Conservation (phyloP, 2,329 filamentous ascomycete genomes). For the Capronia coronata region DNA sequence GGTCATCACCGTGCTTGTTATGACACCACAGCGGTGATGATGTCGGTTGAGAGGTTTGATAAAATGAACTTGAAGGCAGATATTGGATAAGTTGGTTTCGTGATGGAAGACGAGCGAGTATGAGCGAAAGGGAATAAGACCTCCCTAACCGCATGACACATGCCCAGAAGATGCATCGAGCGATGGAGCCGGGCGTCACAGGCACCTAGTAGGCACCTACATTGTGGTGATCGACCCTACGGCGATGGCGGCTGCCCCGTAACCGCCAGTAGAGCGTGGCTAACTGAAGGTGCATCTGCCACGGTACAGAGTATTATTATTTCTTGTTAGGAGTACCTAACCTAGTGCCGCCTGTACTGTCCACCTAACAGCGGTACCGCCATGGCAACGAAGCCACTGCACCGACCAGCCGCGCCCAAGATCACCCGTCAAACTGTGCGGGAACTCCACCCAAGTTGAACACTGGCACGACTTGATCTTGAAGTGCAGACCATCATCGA, state of each 20-base stretch:
- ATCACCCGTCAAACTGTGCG: background rate
- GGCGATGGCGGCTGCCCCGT: background rate
- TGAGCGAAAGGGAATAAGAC: background rate
- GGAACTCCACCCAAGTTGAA: too few relatives aligned
- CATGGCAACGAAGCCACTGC: background rate
- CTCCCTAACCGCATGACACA: background rate
- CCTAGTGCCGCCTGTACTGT: too few relatives aligned
- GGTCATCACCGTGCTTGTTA: background rate
- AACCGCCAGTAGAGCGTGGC: too few relatives aligned
- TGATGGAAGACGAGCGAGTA: background rate
- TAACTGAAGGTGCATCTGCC: too few relatives aligned
- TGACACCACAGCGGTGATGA: constrained; percentile 1
- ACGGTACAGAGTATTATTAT: too few relatives aligned
- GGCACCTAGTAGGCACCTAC: background rate
- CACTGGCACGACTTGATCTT: too few relatives aligned
- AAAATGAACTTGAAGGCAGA: constrained; percentile 1
- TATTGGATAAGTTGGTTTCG: background rate
- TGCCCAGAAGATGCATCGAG: background rate
- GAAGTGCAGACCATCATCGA: too few relatives aligned
- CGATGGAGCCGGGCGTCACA: background rate
- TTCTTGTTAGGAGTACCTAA: too few relatives aligned
- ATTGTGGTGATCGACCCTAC: too few relatives aligned
- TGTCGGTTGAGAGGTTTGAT: constrained; percentile 1
- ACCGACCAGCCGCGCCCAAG: background rate
- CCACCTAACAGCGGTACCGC: background rate